Evolutionary conservation across 176 grass and related monocot genomes (phyloP).

Genomic region (Hordeum vulgare): DNA sequence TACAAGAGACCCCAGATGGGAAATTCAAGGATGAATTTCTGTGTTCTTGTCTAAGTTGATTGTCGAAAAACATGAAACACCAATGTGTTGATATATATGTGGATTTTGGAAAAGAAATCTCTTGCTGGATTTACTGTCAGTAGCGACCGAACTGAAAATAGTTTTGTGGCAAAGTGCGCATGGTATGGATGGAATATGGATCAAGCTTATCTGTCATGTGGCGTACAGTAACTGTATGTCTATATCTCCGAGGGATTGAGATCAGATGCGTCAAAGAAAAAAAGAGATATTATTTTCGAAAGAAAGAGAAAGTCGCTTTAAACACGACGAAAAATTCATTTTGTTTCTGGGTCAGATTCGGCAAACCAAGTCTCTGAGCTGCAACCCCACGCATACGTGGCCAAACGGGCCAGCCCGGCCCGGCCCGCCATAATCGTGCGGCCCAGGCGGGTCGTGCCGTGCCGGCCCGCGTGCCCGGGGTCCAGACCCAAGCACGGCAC

Average conservation of each 20-base stretch:
- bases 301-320: neutral
- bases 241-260: neutral
- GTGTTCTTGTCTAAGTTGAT: slow-evolving; percentile 4
- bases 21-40: slow-evolving; percentile 54
- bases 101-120: neutral
- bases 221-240: neutral
- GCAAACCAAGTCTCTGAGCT: neutral
- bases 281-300: no score
- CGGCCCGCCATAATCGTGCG: no score
- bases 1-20: neutral
- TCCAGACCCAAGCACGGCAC: no score
- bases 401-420: no score
- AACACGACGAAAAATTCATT: neutral
- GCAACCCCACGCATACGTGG: no score
- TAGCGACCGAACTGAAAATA: neutral
- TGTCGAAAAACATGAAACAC: neutral
- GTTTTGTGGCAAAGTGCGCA: neutral
- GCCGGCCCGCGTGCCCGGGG: no score
- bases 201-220: neutral
- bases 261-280: no score
- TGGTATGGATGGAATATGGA: neutral
- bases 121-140: neutral
- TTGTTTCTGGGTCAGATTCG: neutral
- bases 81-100: slow-evolving; percentile 16
- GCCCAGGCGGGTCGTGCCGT: no score